These are phyloP conservation scores for Penicillium sp. DNA, from an alignment of 2,329 filamentous ascomycete genomes.

Conservation along the genomic window DNA sequence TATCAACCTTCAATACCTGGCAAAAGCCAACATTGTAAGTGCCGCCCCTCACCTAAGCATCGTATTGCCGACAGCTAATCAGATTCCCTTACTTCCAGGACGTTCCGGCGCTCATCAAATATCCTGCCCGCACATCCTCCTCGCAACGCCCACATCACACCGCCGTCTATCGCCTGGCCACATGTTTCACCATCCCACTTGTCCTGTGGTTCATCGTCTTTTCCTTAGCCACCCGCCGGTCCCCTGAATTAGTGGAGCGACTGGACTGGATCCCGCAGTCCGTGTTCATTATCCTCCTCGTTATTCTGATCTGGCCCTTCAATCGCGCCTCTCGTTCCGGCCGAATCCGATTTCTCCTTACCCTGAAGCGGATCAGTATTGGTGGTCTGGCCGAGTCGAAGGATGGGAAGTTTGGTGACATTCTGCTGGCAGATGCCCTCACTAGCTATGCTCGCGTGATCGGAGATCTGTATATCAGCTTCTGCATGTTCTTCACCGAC, in stretches of 20 bases:
- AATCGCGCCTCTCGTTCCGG: constrained; percentile 61
- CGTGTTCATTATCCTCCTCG: constrained; percentile 64
- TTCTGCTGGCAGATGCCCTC: constrained; percentile 83
- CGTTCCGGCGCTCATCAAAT: constrained; percentile 75
- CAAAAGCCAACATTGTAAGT: constrained; percentile 62
- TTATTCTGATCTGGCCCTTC: constrained; percentile 65
- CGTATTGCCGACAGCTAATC: neutral
- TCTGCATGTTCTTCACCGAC: constrained; percentile 80
- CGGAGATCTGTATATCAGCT: constrained; percentile 75
- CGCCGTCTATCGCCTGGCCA: constrained; percentile 78
- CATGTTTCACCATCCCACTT: constrained; percentile 64
- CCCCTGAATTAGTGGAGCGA: constrained; percentile 58
- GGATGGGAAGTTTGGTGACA: constrained; percentile 90
- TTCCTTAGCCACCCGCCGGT: constrained; percentile 69
- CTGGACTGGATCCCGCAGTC: constrained; percentile 81
- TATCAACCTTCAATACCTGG: constrained; percentile 78
- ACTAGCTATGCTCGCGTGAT: constrained; percentile 91
- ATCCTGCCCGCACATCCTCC: constrained; percentile 63
- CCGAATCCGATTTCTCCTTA: constrained; percentile 65
- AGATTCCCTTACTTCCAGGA: constrained; percentile 45
- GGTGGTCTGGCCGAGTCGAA: constrained; percentile 78
- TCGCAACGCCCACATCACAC: constrained; percentile 66
- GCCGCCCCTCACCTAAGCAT: constrained; percentile 6
- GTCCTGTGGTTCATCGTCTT: constrained; percentile 66
- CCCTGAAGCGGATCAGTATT: constrained; percentile 66